phyloP scores from a whole-genome alignment of 768 basidiomycete species.

The Hericium erinaceus region DNA sequence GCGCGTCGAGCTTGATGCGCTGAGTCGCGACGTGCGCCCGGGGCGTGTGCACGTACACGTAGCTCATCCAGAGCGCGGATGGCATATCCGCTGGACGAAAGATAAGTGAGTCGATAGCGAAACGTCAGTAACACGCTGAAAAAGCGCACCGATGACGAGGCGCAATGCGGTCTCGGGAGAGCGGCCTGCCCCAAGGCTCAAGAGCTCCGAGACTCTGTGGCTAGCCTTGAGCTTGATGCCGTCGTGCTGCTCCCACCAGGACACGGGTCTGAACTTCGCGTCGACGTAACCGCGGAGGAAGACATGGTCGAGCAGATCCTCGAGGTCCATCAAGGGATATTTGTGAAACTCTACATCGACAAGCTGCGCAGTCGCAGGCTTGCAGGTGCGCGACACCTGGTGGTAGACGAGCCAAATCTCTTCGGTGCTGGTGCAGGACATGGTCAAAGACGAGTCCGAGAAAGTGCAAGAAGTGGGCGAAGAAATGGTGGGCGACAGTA shows the following conservation, averaged over 20 bases:
- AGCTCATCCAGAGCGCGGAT: conserved; percentile 35
- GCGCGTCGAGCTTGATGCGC: conserved; percentile 30
- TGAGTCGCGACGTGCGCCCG: conserved; percentile 28
- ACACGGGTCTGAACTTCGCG: conserved; percentile 29
- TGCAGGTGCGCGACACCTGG: conserved; percentile 33
- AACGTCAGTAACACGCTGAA: neutral
- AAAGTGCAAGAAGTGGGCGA: neutral
- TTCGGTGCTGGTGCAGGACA: conserved; percentile 13
- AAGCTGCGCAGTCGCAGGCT: conserved; percentile 35
- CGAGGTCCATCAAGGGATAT: conserved; percentile 32
- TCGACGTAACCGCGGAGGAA: conserved; percentile 40
- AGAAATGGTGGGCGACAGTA: neutral
- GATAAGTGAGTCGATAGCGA: neutral
- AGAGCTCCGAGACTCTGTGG: conserved; percentile 26
- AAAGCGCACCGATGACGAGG: conserved; percentile 34
- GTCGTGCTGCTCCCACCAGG: conserved; percentile 36
- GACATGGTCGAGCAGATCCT: conserved; percentile 37
- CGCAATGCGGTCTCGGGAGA: conserved; percentile 35
- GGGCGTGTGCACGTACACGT: conserved; percentile 28
- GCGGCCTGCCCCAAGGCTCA: conserved; percentile 30
- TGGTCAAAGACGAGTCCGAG: neutral
- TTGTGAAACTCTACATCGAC: conserved; percentile 35
- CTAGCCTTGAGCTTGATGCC: conserved; percentile 29
- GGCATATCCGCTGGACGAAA: conserved; percentile 29
- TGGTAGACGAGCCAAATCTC: conserved; percentile 44